Base-by-base conservation (phyloP, 495 filamentous ascomycete species). In the Aspergillus nidulans region DNA sequence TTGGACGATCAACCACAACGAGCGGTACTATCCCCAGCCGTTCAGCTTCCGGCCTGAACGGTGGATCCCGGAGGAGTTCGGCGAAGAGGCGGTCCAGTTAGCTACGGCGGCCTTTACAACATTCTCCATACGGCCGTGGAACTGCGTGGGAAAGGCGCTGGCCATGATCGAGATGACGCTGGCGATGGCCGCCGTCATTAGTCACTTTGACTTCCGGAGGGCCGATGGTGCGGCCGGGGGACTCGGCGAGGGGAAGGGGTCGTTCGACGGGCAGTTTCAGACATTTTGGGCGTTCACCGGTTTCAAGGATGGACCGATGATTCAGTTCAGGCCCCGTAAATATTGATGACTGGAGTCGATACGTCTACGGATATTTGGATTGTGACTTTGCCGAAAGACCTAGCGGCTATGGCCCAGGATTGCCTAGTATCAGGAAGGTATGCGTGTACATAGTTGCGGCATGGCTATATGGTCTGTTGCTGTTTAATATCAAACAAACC, bases 121-220 rank as follows among this genome's bases (percentile, higher is more conserved):
- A 1, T 87, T 86, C 59, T 77, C 72, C 3, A 62, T 82, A 39
- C 84, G 85, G 0, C 74, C 78, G 0, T 63, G 82, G 15, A 73
- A 72, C 2, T 87, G 84, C 53, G 78, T 86, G 20, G 85, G 83
- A 1, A 83, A 83, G 62, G 72, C 72, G 0, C 57, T 87, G 47
- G 82, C 82, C 0, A 82, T 79, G 30, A 55, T 54, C 15, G 61
- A 64, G 43, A 20, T 63, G 19, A 39, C 30, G 20, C 12, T 63
- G 34, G 51, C 41, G 0, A 34, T 60, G 24, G 53, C 61, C 1
- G 23, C 48, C 12, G 32, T 58, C 12, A 23, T 62, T 2, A 42
- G 38, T 8, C 15, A 20, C 24, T 58, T 42, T 44, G 59, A 58
- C 25, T n/a, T 62, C 28, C 42, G 42, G 24, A 15, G 20, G 25